Conservation (phyloP, 2,329 filamentous ascomycete species). For the Cladophialophora exuberans region DNA sequence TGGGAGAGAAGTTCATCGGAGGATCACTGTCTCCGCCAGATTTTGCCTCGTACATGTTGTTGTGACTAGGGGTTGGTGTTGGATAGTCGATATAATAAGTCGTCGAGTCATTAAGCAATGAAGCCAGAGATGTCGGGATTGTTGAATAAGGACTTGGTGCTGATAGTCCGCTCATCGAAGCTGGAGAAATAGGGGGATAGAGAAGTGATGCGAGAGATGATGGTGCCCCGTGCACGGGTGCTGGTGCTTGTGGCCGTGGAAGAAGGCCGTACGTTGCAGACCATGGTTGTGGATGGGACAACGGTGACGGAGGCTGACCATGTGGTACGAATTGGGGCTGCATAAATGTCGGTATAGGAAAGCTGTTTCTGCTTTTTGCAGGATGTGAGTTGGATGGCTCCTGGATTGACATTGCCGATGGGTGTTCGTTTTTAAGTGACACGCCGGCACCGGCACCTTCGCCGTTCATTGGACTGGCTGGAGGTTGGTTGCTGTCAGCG, state of each 20-base stretch:
- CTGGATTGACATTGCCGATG: slow-evolving; percentile 2
- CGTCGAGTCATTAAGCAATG: slow-evolving; percentile 27
- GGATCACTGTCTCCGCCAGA: slow-evolving; percentile 14
- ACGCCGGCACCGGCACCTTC: neutral
- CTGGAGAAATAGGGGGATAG: slow-evolving; percentile 13
- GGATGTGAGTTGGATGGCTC: slow-evolving; percentile 1
- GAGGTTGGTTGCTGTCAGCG: slow-evolving; percentile 1
- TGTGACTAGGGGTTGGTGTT: slow-evolving; percentile 22
- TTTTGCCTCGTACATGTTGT: neutral
- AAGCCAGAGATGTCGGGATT: slow-evolving; percentile 29
- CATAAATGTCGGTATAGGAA: slow-evolving; percentile 21
- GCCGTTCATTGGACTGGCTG: slow-evolving; percentile 14
- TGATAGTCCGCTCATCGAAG: slow-evolving; percentile 6
- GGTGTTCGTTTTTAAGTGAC: slow-evolving; percentile 8
- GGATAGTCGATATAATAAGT: slow-evolving; percentile 23
- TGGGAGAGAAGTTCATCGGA: slow-evolving; percentile 22
- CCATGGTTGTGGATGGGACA: slow-evolving; percentile 13
- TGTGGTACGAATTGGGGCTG: slow-evolving; percentile 11
- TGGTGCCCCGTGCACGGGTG: slow-evolving; percentile 6
- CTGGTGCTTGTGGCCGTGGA: slow-evolving; percentile 14
- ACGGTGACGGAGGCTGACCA: slow-evolving; percentile 18
- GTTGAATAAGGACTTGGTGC: slow-evolving; percentile 12
- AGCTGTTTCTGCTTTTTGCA: slow-evolving; percentile 9
- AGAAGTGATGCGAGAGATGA: slow-evolving; percentile 19
- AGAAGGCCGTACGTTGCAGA: slow-evolving; percentile 13